Evolutionary conservation across 2,329 filamentous ascomycete species (phyloP), one percentile per base, ranked within the genome.

Genomic region (Ophiostoma perfectum): DNA sequence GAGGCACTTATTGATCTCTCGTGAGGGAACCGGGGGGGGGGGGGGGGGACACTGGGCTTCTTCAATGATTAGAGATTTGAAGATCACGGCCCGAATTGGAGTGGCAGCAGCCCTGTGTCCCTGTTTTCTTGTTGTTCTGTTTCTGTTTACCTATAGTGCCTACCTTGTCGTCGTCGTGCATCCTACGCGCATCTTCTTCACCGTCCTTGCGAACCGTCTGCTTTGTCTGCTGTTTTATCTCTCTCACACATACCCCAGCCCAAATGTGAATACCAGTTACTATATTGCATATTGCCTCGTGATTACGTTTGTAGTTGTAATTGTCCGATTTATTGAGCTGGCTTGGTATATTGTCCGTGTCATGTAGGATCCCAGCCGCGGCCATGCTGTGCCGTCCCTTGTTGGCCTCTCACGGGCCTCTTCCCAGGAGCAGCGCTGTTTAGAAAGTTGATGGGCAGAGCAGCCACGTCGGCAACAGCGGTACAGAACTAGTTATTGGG

Each of bases 1-100:
- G 91, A 94, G 78, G 90, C 88, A 69, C 78, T 95, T 74, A 95
- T 95, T 78, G 91, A 95, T 77, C 81, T 94, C 64, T 74, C 18
- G 39, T 67, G 38, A 27, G 27, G 27, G 27, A 27, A 27, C 27
- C 27, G 27, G 27, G 27, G 27, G 27, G 27, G 27, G 1, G 27
- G 27, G 27, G 27, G 27, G 27, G 27, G 47, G 47, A n/a, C 27
- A 27, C 27, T 27, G 27, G 27, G 38, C n/a, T 60, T 4, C 16
- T 55, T 18, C 8, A 12, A 38, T 11, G 18, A 36, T 60, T 58
- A 27, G 49, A 55, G 8, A 11, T 11, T 55, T 11, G 49, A 55
- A 5, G 14, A 27, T 55, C 9, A 18, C 49, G 49, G 49, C 49
- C 49, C 55, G 18, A 44, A 38, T 60, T 60, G 55, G 4, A 39